These are phyloP conservation scores for Scenedesmus sp. DNA, from an alignment of 163 green algal species.

Conservation along the genomic window DNA sequence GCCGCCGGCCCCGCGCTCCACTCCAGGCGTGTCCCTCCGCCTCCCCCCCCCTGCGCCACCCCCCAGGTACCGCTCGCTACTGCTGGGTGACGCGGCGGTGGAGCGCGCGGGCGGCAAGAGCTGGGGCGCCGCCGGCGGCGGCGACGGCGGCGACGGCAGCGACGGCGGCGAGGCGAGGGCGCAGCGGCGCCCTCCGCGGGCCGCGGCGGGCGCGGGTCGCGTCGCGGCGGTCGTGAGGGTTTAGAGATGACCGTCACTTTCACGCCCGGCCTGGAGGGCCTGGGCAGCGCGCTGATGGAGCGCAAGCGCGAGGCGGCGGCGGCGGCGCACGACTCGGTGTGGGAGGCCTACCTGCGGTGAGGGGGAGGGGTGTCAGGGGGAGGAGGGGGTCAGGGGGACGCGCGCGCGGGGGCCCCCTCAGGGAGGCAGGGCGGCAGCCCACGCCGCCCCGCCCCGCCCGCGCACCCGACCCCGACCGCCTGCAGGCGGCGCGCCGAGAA, in stretches of 20 bases:
- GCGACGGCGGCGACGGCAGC: conserved; percentile 35
- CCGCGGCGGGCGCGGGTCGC: neutral
- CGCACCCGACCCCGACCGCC: neutral
- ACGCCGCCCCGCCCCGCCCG: no score
- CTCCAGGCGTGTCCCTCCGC: no score
- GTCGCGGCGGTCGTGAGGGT: neutral
- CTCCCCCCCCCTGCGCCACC: no score
- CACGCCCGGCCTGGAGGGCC: conserved; percentile 76
- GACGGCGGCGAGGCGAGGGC: conserved; percentile 41
- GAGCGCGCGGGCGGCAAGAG: conserved; percentile 62
- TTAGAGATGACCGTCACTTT: conserved; percentile 85
- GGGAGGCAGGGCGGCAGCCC: no score
- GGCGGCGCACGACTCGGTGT: conserved; percentile 77
- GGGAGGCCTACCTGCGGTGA: conserved; percentile 79
- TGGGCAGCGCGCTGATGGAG: conserved; percentile 75
- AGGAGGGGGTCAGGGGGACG: neutral
- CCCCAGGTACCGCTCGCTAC: conserved; percentile 57
- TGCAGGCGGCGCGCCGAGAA: conserved; percentile 55
- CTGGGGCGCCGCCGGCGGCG: conserved; percentile 52
- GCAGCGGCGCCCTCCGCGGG: conserved; percentile 10
- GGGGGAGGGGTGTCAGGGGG: conserved; percentile 5
- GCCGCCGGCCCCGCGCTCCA: no score
- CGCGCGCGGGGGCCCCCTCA: no score
- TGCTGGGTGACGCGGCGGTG: conserved; percentile 58
- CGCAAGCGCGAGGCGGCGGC: conserved; percentile 68